These are phyloP conservation scores for Colletotrichum sp. DNA, from an alignment of 2,329 filamentous ascomycete species.

Conservation along the genomic window DNA sequence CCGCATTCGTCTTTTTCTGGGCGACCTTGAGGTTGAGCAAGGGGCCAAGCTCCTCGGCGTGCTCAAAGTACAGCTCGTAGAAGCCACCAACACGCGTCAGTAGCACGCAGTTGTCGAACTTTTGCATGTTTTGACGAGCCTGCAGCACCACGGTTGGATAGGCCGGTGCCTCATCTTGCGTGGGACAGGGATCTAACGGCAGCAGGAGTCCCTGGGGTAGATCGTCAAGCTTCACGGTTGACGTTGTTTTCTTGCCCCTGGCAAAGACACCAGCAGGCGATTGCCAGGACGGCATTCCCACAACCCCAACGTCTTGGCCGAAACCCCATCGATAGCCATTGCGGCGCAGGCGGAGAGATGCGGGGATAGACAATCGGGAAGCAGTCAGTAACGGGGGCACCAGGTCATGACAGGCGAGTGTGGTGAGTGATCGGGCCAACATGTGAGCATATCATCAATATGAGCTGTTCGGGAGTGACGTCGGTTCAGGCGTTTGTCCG, in stretches of 20 bases:
- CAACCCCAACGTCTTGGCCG: background rate
- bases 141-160: slow-evolving; percentile 93
- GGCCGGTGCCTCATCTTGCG: slow-evolving; percentile 49
- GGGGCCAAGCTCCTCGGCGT: slow-evolving; percentile 88
- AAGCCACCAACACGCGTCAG: slow-evolving; percentile 94
- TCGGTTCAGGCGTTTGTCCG: background rate
- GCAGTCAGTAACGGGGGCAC: background rate
- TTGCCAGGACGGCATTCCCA: background rate
- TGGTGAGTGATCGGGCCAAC: slow-evolving; percentile 19
- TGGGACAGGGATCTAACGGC: slow-evolving; percentile 43
- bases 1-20: slow-evolving; percentile 75
- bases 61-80: slow-evolving; percentile 97
- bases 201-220: slow-evolving; percentile 59
- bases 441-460: slow-evolving; percentile 20
- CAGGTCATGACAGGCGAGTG: slow-evolving; percentile 17
- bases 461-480: slow-evolving; percentile 14
- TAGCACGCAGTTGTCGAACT: slow-evolving; percentile 88
- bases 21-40: slow-evolving; percentile 88
- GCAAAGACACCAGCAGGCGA: background rate
- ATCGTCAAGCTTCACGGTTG: slow-evolving; percentile 59
- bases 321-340: background rate
- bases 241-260: slow-evolving; percentile 61
- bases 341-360: slow-evolving; percentile 10
- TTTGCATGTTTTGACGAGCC: slow-evolving; percentile 86
- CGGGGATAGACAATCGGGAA: background rate